These are phyloP conservation scores for Ramularia collo-cygni DNA, from an alignment of 2,329 filamentous ascomycete species.

Conservation along the genomic window DNA sequence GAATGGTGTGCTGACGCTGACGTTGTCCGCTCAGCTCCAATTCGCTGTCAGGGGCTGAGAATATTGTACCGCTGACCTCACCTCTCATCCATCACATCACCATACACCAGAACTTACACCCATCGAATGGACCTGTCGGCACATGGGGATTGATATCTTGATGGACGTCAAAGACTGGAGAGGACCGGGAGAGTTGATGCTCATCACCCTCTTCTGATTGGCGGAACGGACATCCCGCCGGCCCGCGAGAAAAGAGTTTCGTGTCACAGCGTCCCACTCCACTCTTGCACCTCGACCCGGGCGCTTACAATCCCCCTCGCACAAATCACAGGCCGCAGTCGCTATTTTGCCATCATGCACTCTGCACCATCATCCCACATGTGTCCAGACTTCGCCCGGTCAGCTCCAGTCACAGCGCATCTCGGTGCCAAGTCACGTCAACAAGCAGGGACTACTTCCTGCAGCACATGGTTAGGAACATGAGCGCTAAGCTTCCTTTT, in stretches of 20 bases:
- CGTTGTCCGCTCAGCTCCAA: no score
- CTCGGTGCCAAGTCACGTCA: conserved; percentile 3
- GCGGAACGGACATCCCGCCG: conserved; percentile 1
- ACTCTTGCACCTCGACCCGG: conserved; percentile 9
- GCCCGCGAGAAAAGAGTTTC: background rate
- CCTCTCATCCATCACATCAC: no score
- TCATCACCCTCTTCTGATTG: conserved; percentile 1
- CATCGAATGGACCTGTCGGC: no score
- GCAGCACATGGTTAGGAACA: no score
- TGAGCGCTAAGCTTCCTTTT: no score
- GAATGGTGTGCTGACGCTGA: no score
- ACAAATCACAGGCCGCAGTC: conserved; percentile 6
- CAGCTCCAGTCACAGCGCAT: conserved; percentile 6
- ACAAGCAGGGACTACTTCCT: background rate
- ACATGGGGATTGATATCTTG: no score
- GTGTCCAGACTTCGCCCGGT: conserved; percentile 1
- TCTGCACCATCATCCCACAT: conserved; percentile 6
- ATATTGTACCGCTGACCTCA: no score
- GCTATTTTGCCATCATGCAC: conserved; percentile 12
- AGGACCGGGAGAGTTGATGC: no score
- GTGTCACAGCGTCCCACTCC: conserved; percentile 1
- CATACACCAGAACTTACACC: no score
- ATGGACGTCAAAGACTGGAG: no score
- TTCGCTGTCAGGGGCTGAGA: no score
- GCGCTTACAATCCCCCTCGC: conserved; percentile 7